phyloP scores from a whole-genome alignment of 2,329 filamentous ascomycete species.

The Talaromyces atroroseus region DNA sequence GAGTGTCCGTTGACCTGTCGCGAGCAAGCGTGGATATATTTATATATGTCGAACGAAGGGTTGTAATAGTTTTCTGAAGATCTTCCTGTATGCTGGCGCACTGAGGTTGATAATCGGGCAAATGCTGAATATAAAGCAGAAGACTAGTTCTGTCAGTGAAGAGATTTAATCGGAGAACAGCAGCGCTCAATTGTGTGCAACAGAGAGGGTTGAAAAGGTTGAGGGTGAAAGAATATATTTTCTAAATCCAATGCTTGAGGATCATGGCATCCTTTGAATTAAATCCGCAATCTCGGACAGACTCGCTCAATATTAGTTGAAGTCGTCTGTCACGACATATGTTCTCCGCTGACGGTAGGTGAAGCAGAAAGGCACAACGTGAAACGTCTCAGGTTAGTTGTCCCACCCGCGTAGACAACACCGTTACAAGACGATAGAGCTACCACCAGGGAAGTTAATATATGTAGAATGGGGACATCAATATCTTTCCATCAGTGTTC shows the following conservation, averaged over 20 bases:
- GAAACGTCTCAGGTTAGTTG: slow-evolving; percentile 9
- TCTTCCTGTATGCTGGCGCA: not conserved
- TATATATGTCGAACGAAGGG: not conserved
- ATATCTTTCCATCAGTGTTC: not conserved
- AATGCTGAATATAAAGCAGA: not conserved
- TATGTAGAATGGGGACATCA: not conserved
- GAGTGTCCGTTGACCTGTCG: not conserved
- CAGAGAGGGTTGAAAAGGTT: not conserved
- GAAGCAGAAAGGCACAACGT: slow-evolving; percentile 5
- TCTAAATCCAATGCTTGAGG: not conserved
- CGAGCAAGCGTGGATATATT: too few relatives aligned
- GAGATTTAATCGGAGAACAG: not conserved
- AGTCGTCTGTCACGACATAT: not conserved
- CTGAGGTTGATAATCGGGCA: not conserved
- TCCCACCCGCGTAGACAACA: not conserved
- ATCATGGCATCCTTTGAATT: not conserved
- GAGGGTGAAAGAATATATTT: not conserved
- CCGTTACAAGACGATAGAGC: not conserved
- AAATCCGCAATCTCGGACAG: not conserved
- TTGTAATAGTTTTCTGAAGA: not conserved
- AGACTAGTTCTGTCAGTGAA: not conserved
- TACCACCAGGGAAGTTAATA: not conserved
- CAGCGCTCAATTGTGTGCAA: not conserved
- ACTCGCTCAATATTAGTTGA: not conserved
- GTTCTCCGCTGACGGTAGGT: slow-evolving; percentile 1